Conservation (phyloP, 2,329 filamentous ascomycete species). For the Alternaria alternata region DNA sequence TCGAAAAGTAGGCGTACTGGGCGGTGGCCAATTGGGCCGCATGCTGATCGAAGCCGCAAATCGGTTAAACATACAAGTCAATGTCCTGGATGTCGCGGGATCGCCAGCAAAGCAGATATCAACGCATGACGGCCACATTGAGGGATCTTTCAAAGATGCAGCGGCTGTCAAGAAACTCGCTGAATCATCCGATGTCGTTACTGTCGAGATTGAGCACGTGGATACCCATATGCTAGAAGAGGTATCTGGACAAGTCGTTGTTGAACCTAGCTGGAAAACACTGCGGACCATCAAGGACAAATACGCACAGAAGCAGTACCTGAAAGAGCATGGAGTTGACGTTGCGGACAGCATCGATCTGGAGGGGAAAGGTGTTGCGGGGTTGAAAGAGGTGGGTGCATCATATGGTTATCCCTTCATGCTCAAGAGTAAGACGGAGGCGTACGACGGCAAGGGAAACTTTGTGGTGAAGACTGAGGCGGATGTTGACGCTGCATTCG, state of each 20-base stretch:
- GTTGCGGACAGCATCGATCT: conserved; percentile 76
- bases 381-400: conserved; percentile 69
- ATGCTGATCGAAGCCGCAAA: conserved; percentile 94
- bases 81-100: conserved; percentile 77
- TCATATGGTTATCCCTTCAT: conserved; percentile 84
- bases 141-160: conserved; percentile 87
- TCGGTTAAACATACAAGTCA: conserved; percentile 78
- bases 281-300: conserved; percentile 93
- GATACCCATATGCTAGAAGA: conserved; percentile 90
- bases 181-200: conserved; percentile 77
- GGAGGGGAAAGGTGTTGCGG: conserved; percentile 64
- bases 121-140: conserved; percentile 75
- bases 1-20: conserved; percentile 48
- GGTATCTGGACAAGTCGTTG: conserved; percentile 71
- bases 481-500: conserved; percentile 71
- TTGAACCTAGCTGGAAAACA: conserved; percentile 84
- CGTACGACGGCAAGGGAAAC: conserved; percentile 89
- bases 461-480: conserved; percentile 67
- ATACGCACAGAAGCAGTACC: conserved; percentile 84
- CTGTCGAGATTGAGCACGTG: conserved; percentile 95
- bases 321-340: conserved; percentile 72
- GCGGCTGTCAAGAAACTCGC: conserved; percentile 83
- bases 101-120: conserved; percentile 88
- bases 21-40: conserved; percentile 73
- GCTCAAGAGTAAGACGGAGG: conserved; percentile 89